These are phyloP conservation scores for Microcos paniculata DNA, from an alignment of 345 rosid genomes.

Conservation along the genomic window DNA sequence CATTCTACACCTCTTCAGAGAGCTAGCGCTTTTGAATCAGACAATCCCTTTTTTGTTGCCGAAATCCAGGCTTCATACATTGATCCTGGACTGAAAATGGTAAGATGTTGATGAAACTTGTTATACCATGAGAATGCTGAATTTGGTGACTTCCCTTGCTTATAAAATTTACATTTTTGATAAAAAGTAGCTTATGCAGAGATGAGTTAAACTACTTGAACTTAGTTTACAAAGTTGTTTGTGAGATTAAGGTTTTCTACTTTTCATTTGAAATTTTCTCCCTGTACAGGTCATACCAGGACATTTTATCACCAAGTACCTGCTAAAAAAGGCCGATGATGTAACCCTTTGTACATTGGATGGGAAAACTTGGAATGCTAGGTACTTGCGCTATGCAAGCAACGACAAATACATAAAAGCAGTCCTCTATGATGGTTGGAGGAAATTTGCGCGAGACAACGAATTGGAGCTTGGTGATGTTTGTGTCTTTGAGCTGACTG, in stretches of 20 bases:
- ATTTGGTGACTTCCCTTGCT: too few species aligned
- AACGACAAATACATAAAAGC: neutral
- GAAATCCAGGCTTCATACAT: conserved; percentile 8
- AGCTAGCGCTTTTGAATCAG: neutral
- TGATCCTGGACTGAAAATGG: neutral
- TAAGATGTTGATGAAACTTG: neutral
- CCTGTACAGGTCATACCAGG: neutral
- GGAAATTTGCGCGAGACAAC: neutral
- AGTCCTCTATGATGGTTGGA: conserved; percentile 7
- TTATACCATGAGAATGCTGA: neutral
- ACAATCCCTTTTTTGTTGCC: conserved; percentile 7
- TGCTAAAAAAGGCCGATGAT: neutral
- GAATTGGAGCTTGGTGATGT: conserved; percentile 1
- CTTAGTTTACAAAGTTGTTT: neutral
- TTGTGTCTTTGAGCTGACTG: conserved; percentile 14
- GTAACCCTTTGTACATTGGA: neutral
- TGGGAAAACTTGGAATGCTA: neutral
- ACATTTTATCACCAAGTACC: neutral
- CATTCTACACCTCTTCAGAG: neutral
- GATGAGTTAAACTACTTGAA: neutral
- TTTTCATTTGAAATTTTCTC: neutral
- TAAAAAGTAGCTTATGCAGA: neutral
- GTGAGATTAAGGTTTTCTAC: neutral
- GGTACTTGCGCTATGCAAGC: neutral
- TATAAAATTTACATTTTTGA: neutral